Percentiles rank a stretch among this genome's conserved stretches.
Evolutionary conservation across 1,139 yeast species (phyloP).

Genomic region (Blastobotrys indianensis): DNA sequence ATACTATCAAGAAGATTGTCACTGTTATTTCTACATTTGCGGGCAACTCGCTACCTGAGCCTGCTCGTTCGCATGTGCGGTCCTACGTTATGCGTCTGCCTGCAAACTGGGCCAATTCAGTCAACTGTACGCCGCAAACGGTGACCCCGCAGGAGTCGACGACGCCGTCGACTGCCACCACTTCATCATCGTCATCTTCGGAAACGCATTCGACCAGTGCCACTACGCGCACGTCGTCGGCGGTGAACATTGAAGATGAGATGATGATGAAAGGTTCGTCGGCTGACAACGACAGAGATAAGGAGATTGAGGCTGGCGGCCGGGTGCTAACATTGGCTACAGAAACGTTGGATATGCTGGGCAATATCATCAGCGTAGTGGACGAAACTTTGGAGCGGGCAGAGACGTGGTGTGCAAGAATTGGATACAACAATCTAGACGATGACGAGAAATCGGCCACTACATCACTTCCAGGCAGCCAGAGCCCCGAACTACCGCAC

Average conservation of each 20-base stretch:
- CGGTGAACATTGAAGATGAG: no score
- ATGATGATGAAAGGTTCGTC: no score
- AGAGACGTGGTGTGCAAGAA: slow-evolving; percentile 58
- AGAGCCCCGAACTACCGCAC: no score
- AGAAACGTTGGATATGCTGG: slow-evolving; percentile 84
- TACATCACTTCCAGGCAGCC: no score
- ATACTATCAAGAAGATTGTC: slow-evolving; percentile 84
- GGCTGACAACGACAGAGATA: slow-evolving; percentile 9
- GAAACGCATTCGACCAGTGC: no score
- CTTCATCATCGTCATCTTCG: no score
- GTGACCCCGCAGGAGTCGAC: slow-evolving; percentile 6
- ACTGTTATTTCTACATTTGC: slow-evolving; percentile 80
- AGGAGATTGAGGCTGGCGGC: slow-evolving; percentile 48
- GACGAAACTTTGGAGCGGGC: slow-evolving; percentile 80
- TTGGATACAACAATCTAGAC: slow-evolving; percentile 15
- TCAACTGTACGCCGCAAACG: slow-evolving; percentile 20
- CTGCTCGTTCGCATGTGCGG: slow-evolving; percentile 79
- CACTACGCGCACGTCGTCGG: no score
- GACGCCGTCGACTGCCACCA: not conserved
- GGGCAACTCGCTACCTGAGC: slow-evolving; percentile 67
- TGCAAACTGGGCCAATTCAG: slow-evolving; percentile 47
- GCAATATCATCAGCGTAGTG: slow-evolving; percentile 74
- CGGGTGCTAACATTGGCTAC: slow-evolving; percentile 75
- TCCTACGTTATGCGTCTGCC: slow-evolving; percentile 75
- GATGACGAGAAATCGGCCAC: no score